Evolutionary conservation across 2,329 filamentous ascomycete genomes (phyloP).

Genomic region (Neurospora crassa): DNA sequence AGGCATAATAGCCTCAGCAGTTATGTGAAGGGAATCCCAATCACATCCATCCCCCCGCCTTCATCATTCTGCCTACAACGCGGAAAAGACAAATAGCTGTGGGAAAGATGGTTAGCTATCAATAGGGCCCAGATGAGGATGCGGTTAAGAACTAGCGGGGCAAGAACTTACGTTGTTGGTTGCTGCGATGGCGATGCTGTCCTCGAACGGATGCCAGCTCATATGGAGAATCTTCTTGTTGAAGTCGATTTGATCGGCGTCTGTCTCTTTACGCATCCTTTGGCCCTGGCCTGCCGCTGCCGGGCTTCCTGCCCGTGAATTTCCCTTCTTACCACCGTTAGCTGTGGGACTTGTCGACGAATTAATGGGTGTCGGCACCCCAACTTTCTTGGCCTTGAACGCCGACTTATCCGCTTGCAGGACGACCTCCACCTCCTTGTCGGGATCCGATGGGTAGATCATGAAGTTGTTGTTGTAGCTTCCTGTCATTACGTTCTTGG

Average conservation of each 20-base stretch:
- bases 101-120: constrained; percentile 14
- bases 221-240: constrained; percentile 99
- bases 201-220: constrained; percentile 99
- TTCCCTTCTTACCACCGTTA: constrained; percentile 75
- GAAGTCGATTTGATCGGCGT: constrained; percentile 98
- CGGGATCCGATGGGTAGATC: constrained; percentile 96
- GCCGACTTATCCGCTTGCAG: constrained; percentile 97
- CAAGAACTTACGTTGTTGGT: constrained; percentile 85
- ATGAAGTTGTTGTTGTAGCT: constrained; percentile 99
- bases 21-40: not conserved
- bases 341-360: constrained; percentile 61
- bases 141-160: not conserved
- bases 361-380: constrained; percentile 95
- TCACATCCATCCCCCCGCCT: not conserved
- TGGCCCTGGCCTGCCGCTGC: constrained; percentile 73
- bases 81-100: constrained; percentile 27
- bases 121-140: not conserved
- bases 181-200: constrained; percentile 98
- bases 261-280: constrained; percentile 97
- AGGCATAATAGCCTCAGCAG: not conserved
- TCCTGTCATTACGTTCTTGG: constrained; percentile 98
- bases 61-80: constrained; percentile 16
- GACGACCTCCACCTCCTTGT: constrained; percentile 94
- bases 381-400: constrained; percentile 99
- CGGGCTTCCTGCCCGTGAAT: constrained; percentile 81